Evolutionary conservation across 164 flowering plant genomes (phyloP).

Genomic region (Sedum album): DNA sequence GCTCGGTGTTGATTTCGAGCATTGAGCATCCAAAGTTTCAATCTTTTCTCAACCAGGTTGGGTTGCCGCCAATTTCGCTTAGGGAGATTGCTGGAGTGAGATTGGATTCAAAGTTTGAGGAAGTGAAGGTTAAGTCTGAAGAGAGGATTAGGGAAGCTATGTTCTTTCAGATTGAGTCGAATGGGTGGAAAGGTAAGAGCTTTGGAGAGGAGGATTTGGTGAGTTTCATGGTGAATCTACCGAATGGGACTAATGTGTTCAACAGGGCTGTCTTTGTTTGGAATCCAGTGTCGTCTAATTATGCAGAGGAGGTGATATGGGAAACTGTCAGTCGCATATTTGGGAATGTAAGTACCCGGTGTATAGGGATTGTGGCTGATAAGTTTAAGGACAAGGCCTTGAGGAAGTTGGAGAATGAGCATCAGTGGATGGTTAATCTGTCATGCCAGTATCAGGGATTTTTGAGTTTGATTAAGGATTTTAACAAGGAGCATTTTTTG

Average conservation of each 20-base stretch:
- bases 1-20: conserved; percentile 74
- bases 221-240: conserved; percentile 75
- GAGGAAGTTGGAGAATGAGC: conserved; percentile 66
- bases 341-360: conserved; percentile 46
- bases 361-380: conserved; percentile 83
- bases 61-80: conserved; percentile 53
- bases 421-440: conserved; percentile 89
- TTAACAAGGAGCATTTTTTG: conserved; percentile 54
- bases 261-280: conserved; percentile 59
- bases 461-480: conserved; percentile 65
- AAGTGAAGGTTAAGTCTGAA: conserved; percentile 58
- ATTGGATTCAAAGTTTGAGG: conserved; percentile 62
- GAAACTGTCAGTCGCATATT: conserved; percentile 54
- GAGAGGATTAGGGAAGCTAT: conserved; percentile 71
- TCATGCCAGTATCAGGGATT: conserved; percentile 79
- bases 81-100: conserved; percentile 51
- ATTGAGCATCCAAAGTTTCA: conserved; percentile 86
- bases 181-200: conserved; percentile 64
- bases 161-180: conserved; percentile 81
- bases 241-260: conserved; percentile 85
- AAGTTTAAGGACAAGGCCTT: conserved; percentile 67
- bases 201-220: conserved; percentile 49
- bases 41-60: conserved; percentile 76
- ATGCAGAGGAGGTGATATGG: conserved; percentile 84
- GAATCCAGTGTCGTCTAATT: conserved; percentile 52